These are phyloP conservation scores for Chloris gayana DNA, from an alignment of 176 grass and related monocot species.

Conservation along the genomic window DNA sequence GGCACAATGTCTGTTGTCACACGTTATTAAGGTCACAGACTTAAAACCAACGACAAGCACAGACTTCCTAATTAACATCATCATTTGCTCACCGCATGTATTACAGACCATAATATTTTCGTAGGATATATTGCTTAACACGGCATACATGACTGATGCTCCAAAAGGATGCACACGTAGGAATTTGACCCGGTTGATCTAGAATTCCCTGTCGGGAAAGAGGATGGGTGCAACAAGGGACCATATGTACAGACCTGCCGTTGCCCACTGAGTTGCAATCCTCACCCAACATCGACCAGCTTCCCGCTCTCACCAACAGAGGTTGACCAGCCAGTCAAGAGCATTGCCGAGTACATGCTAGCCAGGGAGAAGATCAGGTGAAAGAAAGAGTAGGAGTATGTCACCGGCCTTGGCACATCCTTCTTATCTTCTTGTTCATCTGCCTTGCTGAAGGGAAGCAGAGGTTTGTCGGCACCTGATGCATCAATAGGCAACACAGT, in stretches of 20 bases:
- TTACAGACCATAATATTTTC: background rate
- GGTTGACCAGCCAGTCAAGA: slow-evolving; percentile 96
- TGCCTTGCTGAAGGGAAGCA: slow-evolving; percentile 91
- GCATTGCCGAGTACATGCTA: slow-evolving; percentile 98
- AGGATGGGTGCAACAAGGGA: slow-evolving; percentile 80
- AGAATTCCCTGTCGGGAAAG: slow-evolving; percentile 97
- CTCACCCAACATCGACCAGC: slow-evolving; percentile 93
- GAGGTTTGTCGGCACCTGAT: slow-evolving; percentile 76
- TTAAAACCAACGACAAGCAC: background rate
- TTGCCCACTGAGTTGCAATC: slow-evolving; percentile 92
- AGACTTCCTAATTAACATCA: slow-evolving; percentile 27
- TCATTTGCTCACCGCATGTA: slow-evolving; percentile 34
- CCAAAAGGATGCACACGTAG: slow-evolving; percentile 10
- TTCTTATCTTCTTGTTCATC: slow-evolving; percentile 75
- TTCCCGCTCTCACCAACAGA: slow-evolving; percentile 94
- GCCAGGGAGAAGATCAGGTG: slow-evolving; percentile 99
- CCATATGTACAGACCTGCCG: slow-evolving; percentile 88
- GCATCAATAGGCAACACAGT: background rate
- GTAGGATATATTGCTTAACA: slow-evolving; percentile 2
- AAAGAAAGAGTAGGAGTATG: slow-evolving; percentile 99
- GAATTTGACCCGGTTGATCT: slow-evolving; percentile 5
- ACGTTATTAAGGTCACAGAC: slow-evolving; percentile 26
- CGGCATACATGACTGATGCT: background rate
- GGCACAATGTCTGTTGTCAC: slow-evolving; percentile 23
- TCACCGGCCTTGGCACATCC: slow-evolving; percentile 64